Percentiles rank a stretch among this genome's conserved stretches.
phyloP scores from a whole-genome alignment of 139 green algal species.

The Chlorella vulgaris region DNA sequence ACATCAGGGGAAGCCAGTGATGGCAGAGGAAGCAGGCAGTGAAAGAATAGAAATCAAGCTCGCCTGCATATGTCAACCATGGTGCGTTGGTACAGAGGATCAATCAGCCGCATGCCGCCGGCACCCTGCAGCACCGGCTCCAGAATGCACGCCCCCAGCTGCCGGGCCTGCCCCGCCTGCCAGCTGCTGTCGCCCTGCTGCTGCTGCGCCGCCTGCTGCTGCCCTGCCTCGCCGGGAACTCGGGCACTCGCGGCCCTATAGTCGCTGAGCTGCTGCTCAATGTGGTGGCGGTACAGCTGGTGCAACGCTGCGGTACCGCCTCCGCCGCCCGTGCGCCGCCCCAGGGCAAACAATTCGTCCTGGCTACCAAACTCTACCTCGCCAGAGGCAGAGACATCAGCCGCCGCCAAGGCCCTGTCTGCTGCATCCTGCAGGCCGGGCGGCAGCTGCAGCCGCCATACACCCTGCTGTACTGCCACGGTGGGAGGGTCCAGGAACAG shows the following conservation, averaged over 20 bases:
- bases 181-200: too few relatives aligned
- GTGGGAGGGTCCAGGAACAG: conserved; percentile 85
- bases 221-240: not conserved
- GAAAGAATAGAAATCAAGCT: not conserved
- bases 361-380: conserved; percentile 9
- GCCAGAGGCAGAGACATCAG: not conserved
- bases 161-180: conserved; percentile 7
- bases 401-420: not conserved
- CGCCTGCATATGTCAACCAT: conserved; percentile 67
- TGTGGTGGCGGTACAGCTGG: conserved; percentile 13
- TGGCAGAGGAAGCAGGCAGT: not conserved
- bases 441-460: conserved; percentile 44
- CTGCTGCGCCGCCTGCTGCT: not conserved
- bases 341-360: conserved; percentile 26
- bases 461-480: conserved; percentile 54
- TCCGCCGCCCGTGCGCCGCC: not conserved
- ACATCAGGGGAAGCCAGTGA: not conserved
- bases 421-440: not conserved
- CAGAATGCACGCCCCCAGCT: conserved; percentile 69
- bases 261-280: conserved; percentile 32
- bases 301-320: conserved; percentile 2
- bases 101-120: conserved; percentile 93
- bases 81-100: conserved; percentile 89
- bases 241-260: conserved; percentile 21
- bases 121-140: conserved; percentile 92